Base-by-base conservation (phyloP, 495 filamentous ascomycete genomes). In the Daldinia childiae region DNA sequence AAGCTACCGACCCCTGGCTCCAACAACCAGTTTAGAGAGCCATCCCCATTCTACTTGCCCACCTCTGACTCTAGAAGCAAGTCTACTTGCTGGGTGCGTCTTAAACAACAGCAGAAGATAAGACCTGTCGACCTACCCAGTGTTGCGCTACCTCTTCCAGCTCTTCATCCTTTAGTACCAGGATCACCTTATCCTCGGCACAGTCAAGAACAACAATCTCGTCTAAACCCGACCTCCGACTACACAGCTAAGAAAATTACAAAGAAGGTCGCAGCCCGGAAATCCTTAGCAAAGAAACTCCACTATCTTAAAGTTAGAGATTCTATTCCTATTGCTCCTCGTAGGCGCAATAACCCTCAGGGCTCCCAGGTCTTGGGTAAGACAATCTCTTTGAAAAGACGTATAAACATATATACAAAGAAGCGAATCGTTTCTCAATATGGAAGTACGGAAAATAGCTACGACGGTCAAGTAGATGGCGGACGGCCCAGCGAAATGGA, bases 41-140 rank as follows among this genome's bases (percentile, higher is more conserved):
- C 30, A 1, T 38, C 55, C 4, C 55, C 55, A 6, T 58, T 58
- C 55, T 32, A 58, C 55, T 39, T 17, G 26, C 50, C 50, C 26
- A n/a, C 50, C 2, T 29, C 24, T 3, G 4, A 2, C 24, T 8
- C 14, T 1, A 15, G 12, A 17, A 54, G 24, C 50, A 8, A 15
- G 15, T 30, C 50, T 54, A 17, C 26, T 54, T 17, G 5, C 50
- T 26, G 1, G 4, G 14, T 5, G 6, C 12, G 26, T 14, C 27
- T 8, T 14, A 14, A 29, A 14, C 26, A 17, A 14, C 21, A 54
- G 5, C 24, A 29, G 11, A 15, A 15, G 1, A 9, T 48, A 3
- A 24, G 3, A 6, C 9, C 12, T 30, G 2, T 15, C 24, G 15
- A 30, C 5, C 50, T 12, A 6, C 12, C 12, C 12, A 24, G 3